These are phyloP conservation scores for Asterella californica DNA, from an alignment of 225 moss, liverwort and hornwort genomes.

Conservation along the genomic window DNA sequence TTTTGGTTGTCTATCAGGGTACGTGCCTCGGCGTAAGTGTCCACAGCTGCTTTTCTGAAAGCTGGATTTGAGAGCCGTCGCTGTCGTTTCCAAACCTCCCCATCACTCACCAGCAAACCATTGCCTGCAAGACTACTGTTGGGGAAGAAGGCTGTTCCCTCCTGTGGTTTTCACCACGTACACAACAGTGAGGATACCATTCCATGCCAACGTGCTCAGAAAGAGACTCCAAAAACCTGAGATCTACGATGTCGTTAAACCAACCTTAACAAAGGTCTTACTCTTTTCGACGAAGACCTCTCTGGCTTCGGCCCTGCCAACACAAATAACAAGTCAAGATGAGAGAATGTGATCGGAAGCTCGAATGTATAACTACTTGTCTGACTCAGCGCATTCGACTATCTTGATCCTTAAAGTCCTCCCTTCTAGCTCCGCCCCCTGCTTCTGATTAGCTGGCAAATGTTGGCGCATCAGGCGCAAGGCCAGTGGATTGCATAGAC, in stretches of 20 bases:
- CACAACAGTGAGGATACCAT: neutral
- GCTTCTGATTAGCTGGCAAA: neutral
- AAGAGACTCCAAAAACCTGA: neutral
- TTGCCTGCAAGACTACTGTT: slow-evolving; percentile 74
- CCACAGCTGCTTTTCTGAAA: slow-evolving; percentile 54
- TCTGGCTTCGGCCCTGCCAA: slow-evolving; percentile 48
- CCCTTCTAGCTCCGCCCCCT: neutral
- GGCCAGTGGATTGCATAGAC: neutral
- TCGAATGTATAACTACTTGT: too few relatives aligned
- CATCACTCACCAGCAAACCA: slow-evolving; percentile 70
- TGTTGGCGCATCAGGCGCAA: neutral
- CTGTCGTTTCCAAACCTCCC: slow-evolving; percentile 75
- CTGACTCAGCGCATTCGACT: neutral
- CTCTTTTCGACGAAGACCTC: slow-evolving; percentile 67
- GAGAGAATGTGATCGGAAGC: neutral
- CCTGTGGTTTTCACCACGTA: slow-evolving; percentile 27
- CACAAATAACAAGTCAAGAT: neutral
- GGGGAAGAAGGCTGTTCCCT: slow-evolving; percentile 76
- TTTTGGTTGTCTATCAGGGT: neutral
- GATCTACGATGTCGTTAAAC: neutral
- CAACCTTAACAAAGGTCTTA: slow-evolving; percentile 63
- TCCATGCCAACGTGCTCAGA: neutral
- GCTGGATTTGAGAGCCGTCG: slow-evolving; percentile 73
- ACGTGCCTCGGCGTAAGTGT: slow-evolving; percentile 57
- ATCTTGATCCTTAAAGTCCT: neutral